These are phyloP conservation scores for Peniophora sp. DNA, from an alignment of 1,284 basidiomycete species.

Conservation along the genomic window DNA sequence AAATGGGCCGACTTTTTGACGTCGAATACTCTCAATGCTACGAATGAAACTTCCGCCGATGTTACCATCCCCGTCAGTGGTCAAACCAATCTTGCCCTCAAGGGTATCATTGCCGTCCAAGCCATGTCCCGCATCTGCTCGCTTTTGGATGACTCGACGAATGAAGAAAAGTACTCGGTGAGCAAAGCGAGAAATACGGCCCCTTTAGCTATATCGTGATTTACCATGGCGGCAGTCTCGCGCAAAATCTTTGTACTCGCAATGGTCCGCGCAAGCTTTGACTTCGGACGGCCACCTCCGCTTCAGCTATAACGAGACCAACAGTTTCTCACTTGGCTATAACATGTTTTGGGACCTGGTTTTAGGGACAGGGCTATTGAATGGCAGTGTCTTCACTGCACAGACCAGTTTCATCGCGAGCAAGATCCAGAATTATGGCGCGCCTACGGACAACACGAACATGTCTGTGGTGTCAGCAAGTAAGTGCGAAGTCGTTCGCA, in stretches of 20 bases:
- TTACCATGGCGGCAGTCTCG: background rate
- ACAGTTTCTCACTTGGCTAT: background rate
- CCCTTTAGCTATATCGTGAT: background rate
- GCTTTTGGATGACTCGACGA: background rate
- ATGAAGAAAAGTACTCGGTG: background rate
- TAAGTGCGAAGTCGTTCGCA: background rate
- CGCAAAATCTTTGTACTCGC: background rate
- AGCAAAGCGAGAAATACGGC: background rate
- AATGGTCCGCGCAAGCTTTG: background rate
- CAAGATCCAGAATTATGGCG: background rate
- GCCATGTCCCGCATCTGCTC: background rate
- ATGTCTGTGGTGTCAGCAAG: background rate
- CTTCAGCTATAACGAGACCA: background rate
- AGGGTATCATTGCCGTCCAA: background rate
- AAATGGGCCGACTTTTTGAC: slow-evolving; percentile 6
- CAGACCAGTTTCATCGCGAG: background rate
- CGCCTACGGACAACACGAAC: background rate
- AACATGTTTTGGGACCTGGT: slow-evolving; percentile 3
- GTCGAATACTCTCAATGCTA: background rate
- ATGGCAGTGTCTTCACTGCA: slow-evolving; percentile 1
- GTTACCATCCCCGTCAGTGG: background rate
- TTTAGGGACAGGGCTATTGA: slow-evolving; percentile 20
- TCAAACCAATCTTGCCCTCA: background rate
- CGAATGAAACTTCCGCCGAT: background rate
- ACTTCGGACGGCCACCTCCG: background rate